Evolutionary conservation across 768 basidiomycete species (phyloP).

Genomic region (Macrocybe gigantea): DNA sequence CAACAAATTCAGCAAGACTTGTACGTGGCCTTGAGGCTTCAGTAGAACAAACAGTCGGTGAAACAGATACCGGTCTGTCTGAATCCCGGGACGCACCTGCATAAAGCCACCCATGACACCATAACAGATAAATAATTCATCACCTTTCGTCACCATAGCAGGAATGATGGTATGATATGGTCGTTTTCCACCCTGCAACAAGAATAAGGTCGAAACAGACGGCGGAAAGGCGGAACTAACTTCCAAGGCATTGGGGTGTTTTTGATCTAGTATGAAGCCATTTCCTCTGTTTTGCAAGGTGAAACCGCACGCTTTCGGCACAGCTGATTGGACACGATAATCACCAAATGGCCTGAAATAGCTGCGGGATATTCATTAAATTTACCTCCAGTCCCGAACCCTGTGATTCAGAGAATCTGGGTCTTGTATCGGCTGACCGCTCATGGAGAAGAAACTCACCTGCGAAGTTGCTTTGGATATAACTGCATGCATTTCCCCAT

Average conservation of each 20-base stretch:
- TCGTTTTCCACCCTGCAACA: conserved; percentile 67
- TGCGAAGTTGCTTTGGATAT: conserved; percentile 84
- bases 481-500: conserved; percentile 88
- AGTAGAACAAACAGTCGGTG: neutral
- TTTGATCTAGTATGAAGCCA: conserved; percentile 73
- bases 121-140: conserved; percentile 83
- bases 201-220: neutral
- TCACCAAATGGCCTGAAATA: neutral
- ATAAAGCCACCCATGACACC: conserved; percentile 93
- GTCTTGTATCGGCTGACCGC: neutral
- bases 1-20: conserved; percentile 87
- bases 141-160: conserved; percentile 69
- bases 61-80: neutral
- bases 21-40: conserved; percentile 93
- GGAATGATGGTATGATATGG: conserved; percentile 93
- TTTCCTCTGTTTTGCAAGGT: conserved; percentile 93
- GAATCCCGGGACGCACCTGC: conserved; percentile 44
- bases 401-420: conserved; percentile 23
- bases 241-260: conserved; percentile 81
- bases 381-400: conserved; percentile 85
- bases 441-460: conserved; percentile 33
- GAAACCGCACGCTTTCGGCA: conserved; percentile 94
- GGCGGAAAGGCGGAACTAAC: conserved; percentile 26
- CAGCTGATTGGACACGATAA: conserved; percentile 36
- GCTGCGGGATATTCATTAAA: neutral